These are phyloP conservation scores for Oryza meridionalis DNA, from an alignment of 176 grass and related monocot species.

Conservation along the genomic window DNA sequence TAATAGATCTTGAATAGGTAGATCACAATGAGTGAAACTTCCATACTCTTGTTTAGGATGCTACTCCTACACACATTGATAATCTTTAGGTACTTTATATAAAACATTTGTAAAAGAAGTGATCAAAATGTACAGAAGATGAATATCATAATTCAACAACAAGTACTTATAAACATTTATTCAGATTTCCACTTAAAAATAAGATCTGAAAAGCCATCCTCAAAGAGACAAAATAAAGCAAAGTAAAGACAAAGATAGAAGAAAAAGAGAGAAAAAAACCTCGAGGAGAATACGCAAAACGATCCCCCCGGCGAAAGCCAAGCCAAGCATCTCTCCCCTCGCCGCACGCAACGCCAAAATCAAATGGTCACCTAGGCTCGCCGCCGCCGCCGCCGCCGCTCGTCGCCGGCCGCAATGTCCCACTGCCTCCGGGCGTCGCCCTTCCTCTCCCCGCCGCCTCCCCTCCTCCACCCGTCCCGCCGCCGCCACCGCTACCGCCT, in stretches of 20 bases:
- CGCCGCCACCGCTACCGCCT: conserved; percentile 31
- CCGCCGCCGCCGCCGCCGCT: conserved; percentile 22
- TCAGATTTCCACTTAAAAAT: too few relatives aligned
- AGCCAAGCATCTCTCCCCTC: conserved; percentile 47
- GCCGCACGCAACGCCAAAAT: conserved; percentile 49
- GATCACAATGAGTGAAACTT: too few relatives aligned
- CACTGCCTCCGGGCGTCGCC: conserved; percentile 45
- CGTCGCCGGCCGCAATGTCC: conserved; percentile 62
- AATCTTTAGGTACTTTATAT: too few relatives aligned
- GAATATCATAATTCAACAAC: too few relatives aligned
- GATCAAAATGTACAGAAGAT: too few relatives aligned
- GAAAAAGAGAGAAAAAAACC: background rate
- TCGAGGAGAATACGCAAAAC: conserved; percentile 25
- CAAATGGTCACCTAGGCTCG: conserved; percentile 56
- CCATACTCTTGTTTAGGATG: too few relatives aligned
- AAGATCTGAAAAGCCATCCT: background rate
- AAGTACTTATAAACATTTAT: too few relatives aligned
- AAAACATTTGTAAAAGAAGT: too few relatives aligned
- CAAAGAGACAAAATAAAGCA: background rate
- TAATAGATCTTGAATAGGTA: too few relatives aligned
- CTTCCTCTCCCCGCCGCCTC: conserved; percentile 61
- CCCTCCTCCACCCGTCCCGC: conserved; percentile 26
- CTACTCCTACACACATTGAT: too few relatives aligned
- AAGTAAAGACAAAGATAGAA: background rate
- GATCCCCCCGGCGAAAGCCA: conserved; percentile 37